phyloP scores from a whole-genome alignment of 495 filamentous ascomycete genomes.

The Astrocystis sublimbata region DNA sequence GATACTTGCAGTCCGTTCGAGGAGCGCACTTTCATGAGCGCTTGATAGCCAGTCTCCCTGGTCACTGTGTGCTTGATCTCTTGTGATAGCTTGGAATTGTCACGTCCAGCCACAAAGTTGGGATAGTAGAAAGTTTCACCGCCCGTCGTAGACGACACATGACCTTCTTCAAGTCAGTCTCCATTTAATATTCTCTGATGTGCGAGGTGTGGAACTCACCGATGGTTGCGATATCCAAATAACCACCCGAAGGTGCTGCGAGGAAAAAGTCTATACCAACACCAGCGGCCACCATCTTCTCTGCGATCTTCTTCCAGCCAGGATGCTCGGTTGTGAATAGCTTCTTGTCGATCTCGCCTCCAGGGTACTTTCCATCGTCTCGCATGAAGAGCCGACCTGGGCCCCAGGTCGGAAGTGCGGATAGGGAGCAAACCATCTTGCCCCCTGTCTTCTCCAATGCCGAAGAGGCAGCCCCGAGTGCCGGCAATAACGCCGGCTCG shows the following conservation, averaged over 20 bases:
- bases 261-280: conserved; percentile 93
- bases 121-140: conserved; percentile 96
- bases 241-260: conserved; percentile 82
- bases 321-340: conserved; percentile 88
- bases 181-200: background rate
- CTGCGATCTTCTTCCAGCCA: conserved; percentile 77
- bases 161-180: conserved; percentile 47
- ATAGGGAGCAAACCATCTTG: conserved; percentile 86
- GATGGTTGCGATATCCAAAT: conserved; percentile 92
- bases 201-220: conserved; percentile 54
- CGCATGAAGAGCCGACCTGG: conserved; percentile 80
- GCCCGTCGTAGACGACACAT: conserved; percentile 76
- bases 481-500: conserved; percentile 82
- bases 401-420: conserved; percentile 84
- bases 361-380: conserved; percentile 83
- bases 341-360: conserved; percentile 88
- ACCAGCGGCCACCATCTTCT: conserved; percentile 85
- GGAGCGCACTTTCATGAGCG: conserved; percentile 97
- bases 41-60: conserved; percentile 92
- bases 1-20: conserved; percentile 95
- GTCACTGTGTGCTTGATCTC: conserved; percentile 89
- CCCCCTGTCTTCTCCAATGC: conserved; percentile 85
- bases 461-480: conserved; percentile 75
- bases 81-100: conserved; percentile 76
- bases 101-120: conserved; percentile 86